phyloP scores from a whole-genome alignment of 2,329 filamentous ascomycete species.

The Phaeosphaeria sp. region DNA sequence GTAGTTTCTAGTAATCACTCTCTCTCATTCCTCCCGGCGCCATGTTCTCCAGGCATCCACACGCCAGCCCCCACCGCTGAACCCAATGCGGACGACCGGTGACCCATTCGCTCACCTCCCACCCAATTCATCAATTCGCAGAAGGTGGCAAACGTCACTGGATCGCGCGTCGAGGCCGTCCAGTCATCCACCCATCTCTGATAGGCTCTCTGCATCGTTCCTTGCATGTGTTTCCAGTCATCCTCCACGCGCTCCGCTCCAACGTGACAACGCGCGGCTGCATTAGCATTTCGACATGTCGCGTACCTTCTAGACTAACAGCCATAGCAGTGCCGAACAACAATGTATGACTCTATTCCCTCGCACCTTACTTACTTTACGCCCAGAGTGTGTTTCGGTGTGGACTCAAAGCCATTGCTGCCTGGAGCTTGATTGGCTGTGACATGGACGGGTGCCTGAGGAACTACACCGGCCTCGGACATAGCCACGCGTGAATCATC shows the following conservation, averaged over 20 bases:
- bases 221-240: constrained; percentile 32
- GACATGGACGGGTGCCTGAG: constrained; percentile 29
- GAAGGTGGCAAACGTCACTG: constrained; percentile 24
- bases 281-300: constrained; percentile 23
- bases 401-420: constrained; percentile 17
- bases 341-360: constrained; percentile 32
- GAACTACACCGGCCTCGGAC: constrained; percentile 23
- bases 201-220: constrained; percentile 33
- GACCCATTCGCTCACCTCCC: constrained; percentile 28
- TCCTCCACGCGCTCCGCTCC: constrained; percentile 10
- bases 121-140: constrained; percentile 14
- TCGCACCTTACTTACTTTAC: constrained; percentile 13
- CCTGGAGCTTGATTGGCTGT: constrained; percentile 28
- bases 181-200: constrained; percentile 7
- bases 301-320: constrained; percentile 17
- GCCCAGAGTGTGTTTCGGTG: constrained; percentile 4
- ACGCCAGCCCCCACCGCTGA: constrained; percentile 28
- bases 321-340: constrained; percentile 2
- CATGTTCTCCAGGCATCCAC: constrained; percentile 17
- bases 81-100: constrained; percentile 25
- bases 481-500: constrained; percentile 44
- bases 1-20: constrained; percentile 1
- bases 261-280: constrained; percentile 14
- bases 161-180: constrained; percentile 19
- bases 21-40: constrained; percentile 5